Base-by-base conservation (phyloP, 164 flowering plant species). In the Aristolochia californica region DNA sequence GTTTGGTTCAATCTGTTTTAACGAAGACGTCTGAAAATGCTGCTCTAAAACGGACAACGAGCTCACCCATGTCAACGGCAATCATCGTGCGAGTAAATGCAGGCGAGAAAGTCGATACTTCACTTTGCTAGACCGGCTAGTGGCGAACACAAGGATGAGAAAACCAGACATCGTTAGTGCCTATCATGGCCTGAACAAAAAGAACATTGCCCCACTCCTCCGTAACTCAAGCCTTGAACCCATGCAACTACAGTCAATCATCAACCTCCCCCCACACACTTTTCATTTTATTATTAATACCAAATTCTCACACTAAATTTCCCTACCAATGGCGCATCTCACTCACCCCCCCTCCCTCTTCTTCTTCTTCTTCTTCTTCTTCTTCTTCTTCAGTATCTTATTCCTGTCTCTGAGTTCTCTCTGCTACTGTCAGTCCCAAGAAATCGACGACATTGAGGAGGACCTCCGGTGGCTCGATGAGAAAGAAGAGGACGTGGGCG, bases 401-500 rank as follows among this genome's bases (percentile, higher is more conserved):
- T 14, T 18, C 44, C 4, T 48, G 13, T 56, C 52, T 30, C 48
- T 71, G 21, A 68, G 69, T 55, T 60, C 74, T 70, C 45, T 60
- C 43, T 49, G 16, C 2, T 50, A 15, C 28, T 52, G 72, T 59
- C 5, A 27, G 55, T 20, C 69, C 74, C 15, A 65, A 0, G 57
- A 59, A 48, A 59, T 63, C 13, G 67, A 68, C 30, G 27, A 26
- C 11, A 51, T 30, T 45, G 58, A 26, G 7, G 59, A 68, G 4
- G 60, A 48, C 8, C 56, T 69, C 43, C 66, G 60, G 13, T 76
- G 83, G 86, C 63, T 74, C 0, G 68, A 70, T 7, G 79, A 72
- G 45, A 72, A 80, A 17, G 80, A 75, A 13, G 68, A 76, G 57
- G 86, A 75, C 21, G 68, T 73, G 18, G 60, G 51, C 48, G 69